A percentile compares a stretch with the other conserved stretches of the same genome.
Evolutionary conservation across 163 green algal genomes (phyloP).

Genomic region (Trebouxia gelatinosa): DNA sequence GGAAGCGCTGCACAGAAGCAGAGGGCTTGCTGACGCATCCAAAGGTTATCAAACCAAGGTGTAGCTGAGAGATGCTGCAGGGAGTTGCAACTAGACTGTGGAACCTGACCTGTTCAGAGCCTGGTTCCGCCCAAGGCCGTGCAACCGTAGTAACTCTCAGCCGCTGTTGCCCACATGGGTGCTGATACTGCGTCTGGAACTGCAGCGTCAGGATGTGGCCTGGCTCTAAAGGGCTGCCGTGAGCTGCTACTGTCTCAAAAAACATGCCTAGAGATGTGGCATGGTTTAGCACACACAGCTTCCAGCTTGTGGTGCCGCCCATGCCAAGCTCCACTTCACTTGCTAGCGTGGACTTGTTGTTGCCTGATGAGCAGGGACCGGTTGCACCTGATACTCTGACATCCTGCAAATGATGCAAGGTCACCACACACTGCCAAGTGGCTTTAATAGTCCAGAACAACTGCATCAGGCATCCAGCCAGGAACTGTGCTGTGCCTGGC

Average conservation of each 20-base stretch:
- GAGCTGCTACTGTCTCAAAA: slow-evolving; percentile 78
- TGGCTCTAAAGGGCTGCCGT: neutral
- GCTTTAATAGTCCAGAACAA: too few species aligned
- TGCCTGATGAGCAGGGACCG: slow-evolving; percentile 65
- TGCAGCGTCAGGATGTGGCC: slow-evolving; percentile 86
- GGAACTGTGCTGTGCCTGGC: too few species aligned
- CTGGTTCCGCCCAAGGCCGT: slow-evolving; percentile 41
- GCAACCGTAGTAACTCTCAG: slow-evolving; percentile 82
- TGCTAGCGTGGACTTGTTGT: slow-evolving; percentile 73
- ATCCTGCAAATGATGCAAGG: too few species aligned
- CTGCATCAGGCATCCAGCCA: too few species aligned
- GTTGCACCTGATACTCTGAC: slow-evolving; percentile 69
- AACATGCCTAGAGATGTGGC: slow-evolving; percentile 66
- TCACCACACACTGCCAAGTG: too few species aligned
- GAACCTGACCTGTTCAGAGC: too few species aligned
- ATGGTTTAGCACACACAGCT: slow-evolving; percentile 53
- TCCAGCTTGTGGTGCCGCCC: slow-evolving; percentile 85
- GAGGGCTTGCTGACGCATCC: too few species aligned
- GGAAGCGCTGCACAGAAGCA: too few species aligned
- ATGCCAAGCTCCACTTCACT: slow-evolving; percentile 69
- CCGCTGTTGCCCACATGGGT: slow-evolving; percentile 66
- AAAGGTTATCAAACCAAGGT: too few species aligned
- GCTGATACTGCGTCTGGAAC: slow-evolving; percentile 88
- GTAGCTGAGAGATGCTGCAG: too few species aligned
- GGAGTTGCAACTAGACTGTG: too few species aligned